phyloP scores from a whole-genome alignment of 192 early-diverging fungal species.

The Linnemannia exigua region DNA sequence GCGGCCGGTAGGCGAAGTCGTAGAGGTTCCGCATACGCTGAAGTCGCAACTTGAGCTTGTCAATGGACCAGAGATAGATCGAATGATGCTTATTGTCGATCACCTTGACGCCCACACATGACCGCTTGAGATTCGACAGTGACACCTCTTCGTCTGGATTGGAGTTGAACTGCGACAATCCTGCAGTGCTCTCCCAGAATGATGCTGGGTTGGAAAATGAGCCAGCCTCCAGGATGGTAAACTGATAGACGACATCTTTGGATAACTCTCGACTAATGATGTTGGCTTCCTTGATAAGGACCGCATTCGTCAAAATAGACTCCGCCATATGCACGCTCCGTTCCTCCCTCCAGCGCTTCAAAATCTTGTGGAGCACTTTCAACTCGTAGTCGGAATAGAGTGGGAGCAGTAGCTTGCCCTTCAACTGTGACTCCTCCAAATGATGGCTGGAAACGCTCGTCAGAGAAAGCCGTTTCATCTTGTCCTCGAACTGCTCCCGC shows the following conservation, averaged over 20 bases:
- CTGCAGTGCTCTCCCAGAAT: constrained; percentile 65
- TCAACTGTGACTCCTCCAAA: constrained; percentile 53
- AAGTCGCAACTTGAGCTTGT: constrained; percentile 68
- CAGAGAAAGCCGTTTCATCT: constrained; percentile 62
- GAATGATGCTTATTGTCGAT: constrained; percentile 69
- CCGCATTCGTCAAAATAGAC: constrained; percentile 75
- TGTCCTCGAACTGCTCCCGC: constrained; percentile 64
- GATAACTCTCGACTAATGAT: constrained; percentile 88
- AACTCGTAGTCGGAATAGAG: constrained; percentile 62
- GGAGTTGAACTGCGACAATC: constrained; percentile 62
- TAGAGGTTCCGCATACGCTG: constrained; percentile 80
- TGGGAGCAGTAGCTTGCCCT: constrained; percentile 37
- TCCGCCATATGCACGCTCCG: constrained; percentile 75
- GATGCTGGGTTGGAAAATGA: constrained; percentile 64
- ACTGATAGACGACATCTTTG: constrained; percentile 87
- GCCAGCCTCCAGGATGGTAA: constrained; percentile 80
- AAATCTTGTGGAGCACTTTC: constrained; percentile 52
- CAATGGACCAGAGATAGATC: constrained; percentile 76
- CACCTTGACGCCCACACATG: constrained; percentile 68
- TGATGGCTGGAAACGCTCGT: constrained; percentile 45
- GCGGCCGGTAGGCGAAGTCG: constrained; percentile 68
- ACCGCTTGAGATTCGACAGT: constrained; percentile 59
- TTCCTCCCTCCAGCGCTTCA: constrained; percentile 66
- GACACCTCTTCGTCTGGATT: constrained; percentile 63
- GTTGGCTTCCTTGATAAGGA: constrained; percentile 91